phyloP scores from a whole-genome alignment of 371 early-diverging fungal species.

The Apophysomyces elegans region DNA sequence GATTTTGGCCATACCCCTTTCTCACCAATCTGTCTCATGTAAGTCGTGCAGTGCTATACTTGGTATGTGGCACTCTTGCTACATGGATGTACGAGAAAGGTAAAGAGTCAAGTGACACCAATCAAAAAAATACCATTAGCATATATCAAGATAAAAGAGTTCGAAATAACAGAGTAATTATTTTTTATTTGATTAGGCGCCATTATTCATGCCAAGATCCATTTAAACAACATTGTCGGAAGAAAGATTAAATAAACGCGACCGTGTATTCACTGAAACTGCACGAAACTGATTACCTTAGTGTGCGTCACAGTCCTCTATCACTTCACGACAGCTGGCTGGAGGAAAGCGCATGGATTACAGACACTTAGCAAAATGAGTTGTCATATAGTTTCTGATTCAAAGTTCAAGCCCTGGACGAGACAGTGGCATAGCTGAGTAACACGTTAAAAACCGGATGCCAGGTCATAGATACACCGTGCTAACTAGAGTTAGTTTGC shows the following conservation, averaged over 20 bases:
- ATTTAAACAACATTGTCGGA: not conserved
- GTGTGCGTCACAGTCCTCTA: not conserved
- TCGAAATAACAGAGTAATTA: too few species aligned
- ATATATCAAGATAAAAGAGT: not conserved
- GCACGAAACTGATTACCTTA: not conserved
- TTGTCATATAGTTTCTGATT: too few species aligned
- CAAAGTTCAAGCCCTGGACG: too few species aligned
- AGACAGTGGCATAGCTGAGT: too few species aligned
- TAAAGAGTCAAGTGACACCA: slow-evolving; percentile 4
- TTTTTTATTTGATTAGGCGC: not conserved
- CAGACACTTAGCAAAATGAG: too few species aligned
- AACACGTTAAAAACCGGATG: too few species aligned
- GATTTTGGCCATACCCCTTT: slow-evolving; percentile 34
- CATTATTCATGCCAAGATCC: slow-evolving; percentile 3
- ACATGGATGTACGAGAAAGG: slow-evolving; percentile 30
- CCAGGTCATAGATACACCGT: too few species aligned
- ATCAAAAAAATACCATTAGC: too few species aligned
- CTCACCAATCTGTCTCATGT: slow-evolving; percentile 20
- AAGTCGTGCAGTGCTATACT: slow-evolving; percentile 21
- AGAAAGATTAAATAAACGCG: slow-evolving; percentile 2
- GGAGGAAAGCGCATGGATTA: too few species aligned
- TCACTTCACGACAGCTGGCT: not conserved
- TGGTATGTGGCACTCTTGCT: slow-evolving; percentile 26
- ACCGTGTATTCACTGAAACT: not conserved
- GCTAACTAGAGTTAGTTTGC: too few species aligned